A percentile compares a stretch with the other conserved stretches of the same genome.
Conservation (phyloP, 768 basidiomycete genomes). For the Coprinellus micaceus region DNA sequence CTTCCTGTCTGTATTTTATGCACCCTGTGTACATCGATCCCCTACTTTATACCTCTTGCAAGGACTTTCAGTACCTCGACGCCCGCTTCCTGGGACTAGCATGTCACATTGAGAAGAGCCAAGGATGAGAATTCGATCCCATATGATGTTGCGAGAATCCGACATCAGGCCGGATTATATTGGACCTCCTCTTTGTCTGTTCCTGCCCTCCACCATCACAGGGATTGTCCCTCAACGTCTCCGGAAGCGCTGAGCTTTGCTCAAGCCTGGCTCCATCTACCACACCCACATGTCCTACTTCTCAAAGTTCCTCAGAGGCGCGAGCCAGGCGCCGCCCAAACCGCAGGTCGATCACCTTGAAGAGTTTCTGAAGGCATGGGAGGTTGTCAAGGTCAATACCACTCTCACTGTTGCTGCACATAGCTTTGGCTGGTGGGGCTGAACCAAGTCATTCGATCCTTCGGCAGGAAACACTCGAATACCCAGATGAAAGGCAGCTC, state of each 20-base stretch:
- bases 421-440: background rate
- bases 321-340: conserved; percentile 44
- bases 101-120: no score
- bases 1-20: no score
- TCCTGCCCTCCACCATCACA: no score
- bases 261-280: background rate
- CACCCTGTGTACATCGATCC: no score
- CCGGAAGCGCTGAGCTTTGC: background rate
- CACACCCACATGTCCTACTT: conserved; percentile 72
- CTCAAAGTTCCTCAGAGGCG: conserved; percentile 66
- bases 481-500: conserved; percentile 88
- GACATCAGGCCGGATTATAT: no score
- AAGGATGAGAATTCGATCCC: no score
- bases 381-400: conserved; percentile 56
- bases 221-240: no score
- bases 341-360: conserved; percentile 58
- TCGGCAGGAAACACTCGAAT: conserved; percentile 69
- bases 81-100: no score
- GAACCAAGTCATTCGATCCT: background rate
- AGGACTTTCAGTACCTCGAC: no score
- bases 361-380: conserved; percentile 78
- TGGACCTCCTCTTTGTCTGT: no score
- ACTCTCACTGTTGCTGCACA: background rate
- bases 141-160: no score
- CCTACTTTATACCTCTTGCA: no score